These are phyloP conservation scores for Aphanomyces invadans DNA, from an alignment of 352 stramenopile species.

Conservation along the genomic window DNA sequence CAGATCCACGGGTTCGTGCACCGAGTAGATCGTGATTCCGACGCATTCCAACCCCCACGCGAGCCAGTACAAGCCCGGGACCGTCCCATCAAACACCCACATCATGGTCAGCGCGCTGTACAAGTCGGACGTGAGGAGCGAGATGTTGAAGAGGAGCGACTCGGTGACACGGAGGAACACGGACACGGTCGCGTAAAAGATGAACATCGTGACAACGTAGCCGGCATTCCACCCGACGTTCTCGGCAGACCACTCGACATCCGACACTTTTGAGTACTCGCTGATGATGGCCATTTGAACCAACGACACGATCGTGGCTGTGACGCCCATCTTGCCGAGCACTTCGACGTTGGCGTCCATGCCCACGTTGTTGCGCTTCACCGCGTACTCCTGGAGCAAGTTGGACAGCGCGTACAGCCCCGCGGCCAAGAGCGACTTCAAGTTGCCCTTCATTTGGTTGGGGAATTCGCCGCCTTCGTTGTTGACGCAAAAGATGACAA, in stretches of 20 bases:
- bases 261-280: slow-evolving; percentile 41
- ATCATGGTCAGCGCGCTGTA: slow-evolving; percentile 12
- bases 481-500: slow-evolving; percentile 53
- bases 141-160: slow-evolving; percentile 70
- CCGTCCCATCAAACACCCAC: slow-evolving; percentile 12
- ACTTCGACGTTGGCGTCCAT: slow-evolving; percentile 55
- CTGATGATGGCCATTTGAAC: slow-evolving; percentile 44
- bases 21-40: slow-evolving; percentile 18
- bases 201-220: slow-evolving; percentile 51
- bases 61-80: slow-evolving; percentile 19
- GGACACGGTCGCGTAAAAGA: slow-evolving; percentile 59
- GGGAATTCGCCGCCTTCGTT: slow-evolving; percentile 22
- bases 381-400: slow-evolving; percentile 61
- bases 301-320: slow-evolving; percentile 44
- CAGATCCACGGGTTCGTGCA: slow-evolving; percentile 13
- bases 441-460: slow-evolving; percentile 43
- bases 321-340: slow-evolving; percentile 50
- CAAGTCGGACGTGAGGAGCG: slow-evolving; percentile 38
- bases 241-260: slow-evolving; percentile 39
- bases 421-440: slow-evolving; percentile 53
- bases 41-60: slow-evolving; percentile 19
- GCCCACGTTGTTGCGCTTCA: slow-evolving; percentile 43
- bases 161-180: slow-evolving; percentile 56
- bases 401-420: slow-evolving; percentile 62
- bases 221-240: slow-evolving; percentile 57